Conservation (phyloP, 768 basidiomycete species). For the Naganishia vaughanmartiniae region DNA sequence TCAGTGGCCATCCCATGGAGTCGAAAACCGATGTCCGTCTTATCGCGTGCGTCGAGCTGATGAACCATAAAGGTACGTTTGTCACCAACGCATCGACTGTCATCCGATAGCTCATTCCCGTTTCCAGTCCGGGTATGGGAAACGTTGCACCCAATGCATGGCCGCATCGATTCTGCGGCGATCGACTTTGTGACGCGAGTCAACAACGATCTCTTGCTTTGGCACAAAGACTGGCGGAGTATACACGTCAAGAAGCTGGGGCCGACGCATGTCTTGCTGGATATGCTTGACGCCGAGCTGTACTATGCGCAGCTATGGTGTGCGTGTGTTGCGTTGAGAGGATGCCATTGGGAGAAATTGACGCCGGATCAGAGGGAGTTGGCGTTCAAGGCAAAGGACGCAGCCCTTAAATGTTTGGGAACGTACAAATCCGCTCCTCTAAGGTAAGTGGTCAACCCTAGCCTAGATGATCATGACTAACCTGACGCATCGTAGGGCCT, state of each 20-base stretch:
- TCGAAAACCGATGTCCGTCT: conserved; percentile 86
- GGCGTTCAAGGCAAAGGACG: conserved; percentile 92
- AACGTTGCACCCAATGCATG: conserved; percentile 77
- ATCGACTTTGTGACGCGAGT: conserved; percentile 83
- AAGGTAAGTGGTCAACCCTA: conserved; percentile 57
- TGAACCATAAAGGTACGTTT: conserved; percentile 76
- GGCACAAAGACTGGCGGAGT: conserved; percentile 85
- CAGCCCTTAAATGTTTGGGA: conserved; percentile 77
- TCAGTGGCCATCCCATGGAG: conserved; percentile 70
- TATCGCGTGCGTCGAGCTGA: conserved; percentile 80
- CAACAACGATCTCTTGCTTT: conserved; percentile 79
- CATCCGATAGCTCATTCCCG: background rate
- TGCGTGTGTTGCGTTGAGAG: conserved; percentile 84
- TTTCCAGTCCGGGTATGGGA: conserved; percentile 83
- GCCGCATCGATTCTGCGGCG: conserved; percentile 79
- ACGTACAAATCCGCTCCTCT: conserved; percentile 79
- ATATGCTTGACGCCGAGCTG: conserved; percentile 81
- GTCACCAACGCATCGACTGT: background rate
- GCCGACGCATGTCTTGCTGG: conserved; percentile 77
- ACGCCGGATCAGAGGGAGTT: conserved; percentile 90
- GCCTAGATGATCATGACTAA: background rate
- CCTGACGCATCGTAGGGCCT: background rate
- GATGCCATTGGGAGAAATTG: conserved; percentile 94
- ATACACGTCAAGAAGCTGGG: conserved; percentile 71
- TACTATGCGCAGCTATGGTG: conserved; percentile 94